Evolutionary conservation across 495 filamentous ascomycete genomes (phyloP).

Genomic region (Glonium stellatum): DNA sequence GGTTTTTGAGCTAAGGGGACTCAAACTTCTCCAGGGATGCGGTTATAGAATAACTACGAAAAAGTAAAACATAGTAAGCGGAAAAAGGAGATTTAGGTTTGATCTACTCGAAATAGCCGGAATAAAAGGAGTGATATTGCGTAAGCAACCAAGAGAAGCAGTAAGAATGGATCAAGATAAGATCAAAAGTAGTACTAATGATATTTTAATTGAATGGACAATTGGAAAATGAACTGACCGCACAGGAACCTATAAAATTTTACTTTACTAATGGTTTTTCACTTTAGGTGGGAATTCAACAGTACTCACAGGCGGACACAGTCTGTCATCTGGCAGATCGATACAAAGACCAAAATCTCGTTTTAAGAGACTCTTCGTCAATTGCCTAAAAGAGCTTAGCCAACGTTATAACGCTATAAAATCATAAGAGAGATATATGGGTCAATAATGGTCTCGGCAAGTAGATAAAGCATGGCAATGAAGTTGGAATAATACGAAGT

Average conservation of each 20-base stretch:
- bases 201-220: no score
- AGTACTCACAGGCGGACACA: constrained; percentile 76
- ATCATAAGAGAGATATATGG: neutral
- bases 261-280: neutral
- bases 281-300: neutral
- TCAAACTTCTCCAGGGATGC: neutral
- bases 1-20: neutral
- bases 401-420: neutral
- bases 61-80: no score
- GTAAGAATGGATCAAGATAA: no score
- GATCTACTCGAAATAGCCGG: no score
- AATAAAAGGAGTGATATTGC: no score
- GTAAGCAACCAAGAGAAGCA: no score
- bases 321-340: constrained; percentile 63
- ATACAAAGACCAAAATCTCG: constrained; percentile 67
- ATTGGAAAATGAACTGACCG: constrained; percentile 16
- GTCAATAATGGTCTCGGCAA: neutral
- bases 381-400: constrained; percentile 45
- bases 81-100: no score
- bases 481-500: neutral
- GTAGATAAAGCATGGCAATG: neutral
- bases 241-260: constrained; percentile 20
- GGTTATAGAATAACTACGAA: no score
- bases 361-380: constrained; percentile 73
- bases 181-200: no score